phyloP scores from a whole-genome alignment of 805 yeast species.

The Kurtzmaniella fragi region DNA sequence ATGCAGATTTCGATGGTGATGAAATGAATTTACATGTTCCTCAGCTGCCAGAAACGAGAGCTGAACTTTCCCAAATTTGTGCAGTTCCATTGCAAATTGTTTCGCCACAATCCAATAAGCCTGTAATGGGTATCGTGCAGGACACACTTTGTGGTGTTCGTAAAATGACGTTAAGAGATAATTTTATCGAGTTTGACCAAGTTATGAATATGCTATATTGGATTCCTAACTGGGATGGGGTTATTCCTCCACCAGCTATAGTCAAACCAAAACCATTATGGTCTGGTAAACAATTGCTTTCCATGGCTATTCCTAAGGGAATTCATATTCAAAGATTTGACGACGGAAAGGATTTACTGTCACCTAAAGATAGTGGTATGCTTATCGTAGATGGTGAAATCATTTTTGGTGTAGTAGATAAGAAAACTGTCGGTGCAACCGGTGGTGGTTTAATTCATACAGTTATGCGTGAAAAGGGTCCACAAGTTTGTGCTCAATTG shows the following conservation, averaged over 20 bases:
- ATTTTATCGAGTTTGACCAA: conserved; percentile 83
- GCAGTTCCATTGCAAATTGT: conserved; percentile 98
- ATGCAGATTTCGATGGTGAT: conserved; percentile 99
- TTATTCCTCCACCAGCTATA: conserved; percentile 92
- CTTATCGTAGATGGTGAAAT: conserved; percentile 92
- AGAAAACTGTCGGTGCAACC: conserved; percentile 97
- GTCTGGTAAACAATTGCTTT: conserved; percentile 94
- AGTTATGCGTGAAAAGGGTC: conserved; percentile 96
- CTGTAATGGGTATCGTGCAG: conserved; percentile 99
- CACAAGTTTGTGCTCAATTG: conserved; percentile 79
- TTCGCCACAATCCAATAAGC: conserved; percentile 97
- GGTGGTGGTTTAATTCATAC: conserved; percentile 98
- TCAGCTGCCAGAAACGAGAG: conserved; percentile 95
- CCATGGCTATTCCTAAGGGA: conserved; percentile 93
- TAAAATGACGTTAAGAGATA: conserved; percentile 90
- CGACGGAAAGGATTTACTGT: conserved; percentile 73
- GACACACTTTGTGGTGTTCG: conserved; percentile 97
- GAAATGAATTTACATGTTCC: conserved; percentile 99
- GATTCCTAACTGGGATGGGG: conserved; percentile 99
- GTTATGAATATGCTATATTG: conserved; percentile 95
- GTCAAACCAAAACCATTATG: conserved; percentile 93
- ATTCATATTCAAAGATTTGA: conserved; percentile 92
- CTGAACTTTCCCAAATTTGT: conserved; percentile 90
- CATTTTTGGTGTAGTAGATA: conserved; percentile 96
- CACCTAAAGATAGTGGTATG: conserved; percentile 96